Evolutionary conservation across 2,329 filamentous ascomycete species (phyloP).

Genomic region (Ophiostoma tasmaniense): DNA sequence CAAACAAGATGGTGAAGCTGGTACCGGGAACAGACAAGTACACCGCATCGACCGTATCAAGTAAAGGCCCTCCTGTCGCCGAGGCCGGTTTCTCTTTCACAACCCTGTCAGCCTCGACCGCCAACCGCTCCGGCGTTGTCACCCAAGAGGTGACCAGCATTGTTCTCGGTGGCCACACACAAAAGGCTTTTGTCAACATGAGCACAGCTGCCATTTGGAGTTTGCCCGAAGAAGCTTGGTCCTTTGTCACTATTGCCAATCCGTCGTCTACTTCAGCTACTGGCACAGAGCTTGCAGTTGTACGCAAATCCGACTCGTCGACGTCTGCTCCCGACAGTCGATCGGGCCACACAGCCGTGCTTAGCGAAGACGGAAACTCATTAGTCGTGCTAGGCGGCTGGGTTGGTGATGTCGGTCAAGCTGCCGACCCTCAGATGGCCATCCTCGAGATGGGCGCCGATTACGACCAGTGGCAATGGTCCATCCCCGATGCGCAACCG

Average conservation of each 20-base stretch:
- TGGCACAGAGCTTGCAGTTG: slow-evolving; percentile 46
- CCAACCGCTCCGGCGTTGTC: slow-evolving; percentile 51
- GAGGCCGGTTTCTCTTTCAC: slow-evolving; percentile 86
- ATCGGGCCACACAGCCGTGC: slow-evolving; percentile 79
- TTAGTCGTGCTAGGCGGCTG: slow-evolving; percentile 81
- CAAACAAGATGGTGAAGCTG: slow-evolving; percentile 68
- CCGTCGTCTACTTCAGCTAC: slow-evolving; percentile 16
- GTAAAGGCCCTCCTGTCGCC: slow-evolving; percentile 57
- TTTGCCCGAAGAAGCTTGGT: slow-evolving; percentile 79
- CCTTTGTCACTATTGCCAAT: slow-evolving; percentile 59
- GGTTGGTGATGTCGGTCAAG: slow-evolving; percentile 70
- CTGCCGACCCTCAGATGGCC: slow-evolving; percentile 74
- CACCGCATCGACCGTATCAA: slow-evolving; percentile 32
- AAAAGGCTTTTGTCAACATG: slow-evolving; percentile 84
- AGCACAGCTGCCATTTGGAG: slow-evolving; percentile 82
- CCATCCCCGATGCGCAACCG: slow-evolving; percentile 46
- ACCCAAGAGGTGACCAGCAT: slow-evolving; percentile 72
- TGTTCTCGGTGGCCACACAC: slow-evolving; percentile 77
- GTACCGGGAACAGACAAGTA: slow-evolving; percentile 37
- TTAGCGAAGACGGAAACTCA: slow-evolving; percentile 69
- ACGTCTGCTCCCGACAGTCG: slow-evolving; percentile 47
- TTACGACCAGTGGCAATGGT: slow-evolving; percentile 69
- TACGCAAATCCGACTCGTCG: slow-evolving; percentile 2
- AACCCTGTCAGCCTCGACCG: slow-evolving; percentile 58
- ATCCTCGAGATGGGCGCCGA: slow-evolving; percentile 66